Base-by-base conservation (phyloP, 1,284 basidiomycete genomes). In the Inonotus obliquus region DNA sequence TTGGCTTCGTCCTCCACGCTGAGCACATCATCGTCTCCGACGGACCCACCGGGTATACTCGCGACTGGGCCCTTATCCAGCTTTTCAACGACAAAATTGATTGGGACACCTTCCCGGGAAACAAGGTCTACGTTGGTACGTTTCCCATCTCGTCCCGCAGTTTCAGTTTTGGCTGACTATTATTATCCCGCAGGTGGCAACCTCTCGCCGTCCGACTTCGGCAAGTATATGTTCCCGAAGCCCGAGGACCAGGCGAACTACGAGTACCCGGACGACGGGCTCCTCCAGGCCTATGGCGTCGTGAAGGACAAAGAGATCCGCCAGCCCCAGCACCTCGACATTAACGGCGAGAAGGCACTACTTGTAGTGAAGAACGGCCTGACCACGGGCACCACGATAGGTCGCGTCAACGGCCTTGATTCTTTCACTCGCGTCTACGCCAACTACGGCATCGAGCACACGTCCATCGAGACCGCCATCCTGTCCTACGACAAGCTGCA, bases 351-450 rank as follows among this genome's bases (percentile, higher is more conserved):
- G 41, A 61, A 49, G 53, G 48, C 62, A 27, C 69, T 66, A 13
- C 54, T 32, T 47, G 76, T 77, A 27, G 65, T 78, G 61, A 77
- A 76, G 60, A 65, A 62, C 45, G 75, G 74, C 56, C 57, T 51
- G 63, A 67, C 68, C 45, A 75, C 74, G 29, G 37, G 55, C 66
- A 72, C 69, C 62, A 75, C 73, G n/a, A 62, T 76, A 41, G 74
- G 75, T 58, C 54, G 64, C 57, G 39, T 74, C 37, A 67, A 35
- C 47, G 57, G 69, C 19, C 74, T 76, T 60, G 59, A 60, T 66
- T 74, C 75, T 44, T 61, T 65, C 45, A 65, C 67, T 29, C 70
- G 75, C 63, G 52, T 57, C 14, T 76, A 76, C 70, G 14, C 9
- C 10, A 10, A 32, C 54, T 67, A 66, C 11, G 60, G 19, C 41